phyloP scores from a whole-genome alignment of 2,329 filamentous ascomycete species.

The Orbilia oligospora region DNA sequence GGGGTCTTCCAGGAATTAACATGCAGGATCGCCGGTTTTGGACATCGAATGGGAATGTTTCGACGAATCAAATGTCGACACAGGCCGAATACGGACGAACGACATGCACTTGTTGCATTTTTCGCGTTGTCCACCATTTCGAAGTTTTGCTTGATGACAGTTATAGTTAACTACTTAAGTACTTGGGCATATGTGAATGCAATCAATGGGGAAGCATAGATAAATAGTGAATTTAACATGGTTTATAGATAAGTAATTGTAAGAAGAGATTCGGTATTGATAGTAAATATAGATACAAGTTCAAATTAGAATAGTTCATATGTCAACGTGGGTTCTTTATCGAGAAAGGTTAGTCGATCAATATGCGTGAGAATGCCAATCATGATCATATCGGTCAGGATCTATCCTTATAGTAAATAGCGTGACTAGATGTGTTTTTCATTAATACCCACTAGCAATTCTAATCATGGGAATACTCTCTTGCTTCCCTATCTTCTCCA shows the following conservation, averaged over 20 bases:
- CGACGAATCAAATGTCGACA: conserved; percentile 14
- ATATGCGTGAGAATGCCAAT: no score
- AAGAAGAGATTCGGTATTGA: no score
- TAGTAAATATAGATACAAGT: no score
- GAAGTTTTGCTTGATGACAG: no score
- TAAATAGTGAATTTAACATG: no score
- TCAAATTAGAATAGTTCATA: no score
- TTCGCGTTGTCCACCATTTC: neutral
- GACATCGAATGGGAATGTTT: neutral
- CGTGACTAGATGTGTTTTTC: neutral
- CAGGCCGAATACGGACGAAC: neutral
- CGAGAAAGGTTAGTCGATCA: no score
- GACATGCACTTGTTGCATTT: neutral
- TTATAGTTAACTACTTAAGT: no score
- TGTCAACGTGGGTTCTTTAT: no score
- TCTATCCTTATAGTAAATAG: neutral
- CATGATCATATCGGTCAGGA: neutral
- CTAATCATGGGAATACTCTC: conserved; percentile 41
- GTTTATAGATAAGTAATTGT: no score
- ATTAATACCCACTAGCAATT: conserved; percentile 42
- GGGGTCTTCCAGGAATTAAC: neutral
- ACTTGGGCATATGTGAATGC: no score
- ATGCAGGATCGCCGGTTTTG: neutral
- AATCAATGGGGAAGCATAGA: no score
- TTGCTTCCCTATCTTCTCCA: conserved; percentile 40